Evolutionary conservation across 2,329 filamentous ascomycete genomes (phyloP).

Genomic region (Fusarium heterosporum): DNA sequence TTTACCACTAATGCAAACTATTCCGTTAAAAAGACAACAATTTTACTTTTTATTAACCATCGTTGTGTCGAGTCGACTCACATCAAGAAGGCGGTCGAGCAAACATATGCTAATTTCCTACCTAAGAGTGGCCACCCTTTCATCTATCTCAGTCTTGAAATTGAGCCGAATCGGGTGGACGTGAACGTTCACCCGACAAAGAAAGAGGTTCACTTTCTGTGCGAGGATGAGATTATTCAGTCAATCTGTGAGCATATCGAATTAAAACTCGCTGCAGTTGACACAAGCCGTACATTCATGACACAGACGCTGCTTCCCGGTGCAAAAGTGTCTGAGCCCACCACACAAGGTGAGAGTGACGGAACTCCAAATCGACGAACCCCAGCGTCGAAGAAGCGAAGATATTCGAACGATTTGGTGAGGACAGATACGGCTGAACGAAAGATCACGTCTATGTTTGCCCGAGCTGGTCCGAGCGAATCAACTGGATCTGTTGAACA

Average conservation of each 20-base stretch:
- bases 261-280: slow-evolving; percentile 82
- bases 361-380: slow-evolving; percentile 50
- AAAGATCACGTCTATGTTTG: slow-evolving; percentile 96
- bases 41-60: slow-evolving; percentile 97
- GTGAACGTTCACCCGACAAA: slow-evolving; percentile 99
- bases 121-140: slow-evolving; percentile 97
- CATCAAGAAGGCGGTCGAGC: slow-evolving; percentile 91
- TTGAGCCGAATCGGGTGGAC: slow-evolving; percentile 91
- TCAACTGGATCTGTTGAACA: slow-evolving; percentile 32
- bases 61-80: slow-evolving; percentile 89
- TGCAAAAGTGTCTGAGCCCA: slow-evolving; percentile 53
- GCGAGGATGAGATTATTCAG: slow-evolving; percentile 96
- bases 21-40: slow-evolving; percentile 86
- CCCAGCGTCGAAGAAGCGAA: slow-evolving; percentile 55
- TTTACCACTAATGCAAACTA: slow-evolving; percentile 95
- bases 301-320: slow-evolving; percentile 90
- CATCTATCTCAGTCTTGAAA: slow-evolving; percentile 89
- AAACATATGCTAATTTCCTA: slow-evolving; percentile 86
- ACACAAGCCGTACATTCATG: slow-evolving; percentile 93
- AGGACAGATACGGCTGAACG: slow-evolving; percentile 88
- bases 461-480: slow-evolving; percentile 59
- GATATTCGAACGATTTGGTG: slow-evolving; percentile 79
- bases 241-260: slow-evolving; percentile 84
- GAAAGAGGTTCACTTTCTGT: slow-evolving; percentile 94
- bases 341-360: slow-evolving; percentile 46